Percentiles rank a stretch among this genome's conserved stretches.
Conservation (phyloP, 164 flowering plant genomes). For the Vitis rupestris region DNA sequence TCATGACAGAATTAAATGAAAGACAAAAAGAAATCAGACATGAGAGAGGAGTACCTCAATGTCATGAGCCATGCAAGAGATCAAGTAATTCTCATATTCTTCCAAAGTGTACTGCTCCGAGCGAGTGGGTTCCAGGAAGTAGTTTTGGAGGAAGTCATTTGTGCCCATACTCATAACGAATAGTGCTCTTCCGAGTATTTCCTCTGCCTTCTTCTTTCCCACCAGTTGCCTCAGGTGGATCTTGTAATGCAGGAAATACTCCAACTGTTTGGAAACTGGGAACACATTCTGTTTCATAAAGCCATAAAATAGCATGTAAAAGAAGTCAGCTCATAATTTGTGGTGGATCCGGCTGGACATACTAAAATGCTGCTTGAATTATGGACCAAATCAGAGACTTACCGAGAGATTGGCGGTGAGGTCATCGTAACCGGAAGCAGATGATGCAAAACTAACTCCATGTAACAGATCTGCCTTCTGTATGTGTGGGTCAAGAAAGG, state of each 20-base stretch:
- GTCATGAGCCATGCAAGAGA: slow-evolving; percentile 28
- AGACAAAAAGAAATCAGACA: neutral
- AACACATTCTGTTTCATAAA: slow-evolving; percentile 44
- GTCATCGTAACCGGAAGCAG: slow-evolving; percentile 76
- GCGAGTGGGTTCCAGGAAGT: slow-evolving; percentile 48
- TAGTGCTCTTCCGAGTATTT: slow-evolving; percentile 35
- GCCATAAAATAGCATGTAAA: neutral
- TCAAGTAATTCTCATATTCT: slow-evolving; percentile 43
- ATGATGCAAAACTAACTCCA: slow-evolving; percentile 83
- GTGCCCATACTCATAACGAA: slow-evolving; percentile 62
- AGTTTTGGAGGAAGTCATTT: slow-evolving; percentile 70
- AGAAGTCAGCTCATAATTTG: too few relatives aligned
- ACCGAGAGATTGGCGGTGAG: slow-evolving; percentile 63
- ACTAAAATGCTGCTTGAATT: neutral
- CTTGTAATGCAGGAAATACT: slow-evolving; percentile 59
- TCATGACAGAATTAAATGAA: slow-evolving; percentile 3
- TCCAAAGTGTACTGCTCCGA: slow-evolving; percentile 41
- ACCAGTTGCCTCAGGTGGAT: slow-evolving; percentile 29
- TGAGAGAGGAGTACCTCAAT: slow-evolving; percentile 37
- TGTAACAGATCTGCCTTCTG: slow-evolving; percentile 33
- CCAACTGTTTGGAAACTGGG: slow-evolving; percentile 45
- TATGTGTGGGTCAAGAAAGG: slow-evolving; percentile 39
- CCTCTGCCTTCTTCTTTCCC: slow-evolving; percentile 35
- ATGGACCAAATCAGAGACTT: slow-evolving; percentile 3
- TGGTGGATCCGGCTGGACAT: too few relatives aligned